Evolutionary conservation across 2,329 filamentous ascomycete genomes (phyloP).

Genomic region (Parastagonospora nodorum): DNA sequence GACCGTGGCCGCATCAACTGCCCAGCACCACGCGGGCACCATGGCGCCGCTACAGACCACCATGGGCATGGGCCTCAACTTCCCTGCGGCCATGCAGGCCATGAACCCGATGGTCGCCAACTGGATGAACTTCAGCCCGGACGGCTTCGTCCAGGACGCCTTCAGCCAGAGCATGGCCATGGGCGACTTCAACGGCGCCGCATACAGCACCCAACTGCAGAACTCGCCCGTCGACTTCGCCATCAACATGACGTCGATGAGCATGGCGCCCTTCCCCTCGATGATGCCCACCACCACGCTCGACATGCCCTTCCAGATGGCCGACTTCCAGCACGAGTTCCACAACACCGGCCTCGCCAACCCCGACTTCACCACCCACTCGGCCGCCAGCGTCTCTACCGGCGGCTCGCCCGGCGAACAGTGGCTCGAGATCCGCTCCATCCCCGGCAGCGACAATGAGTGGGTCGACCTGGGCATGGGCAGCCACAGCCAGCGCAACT

Average conservation of each 20-base stretch:
- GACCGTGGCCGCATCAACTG: conserved; percentile 30
- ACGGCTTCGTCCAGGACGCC: conserved; percentile 35
- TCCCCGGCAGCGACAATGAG: conserved; percentile 84
- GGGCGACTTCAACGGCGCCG: conserved; percentile 43
- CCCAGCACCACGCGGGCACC: background rate
- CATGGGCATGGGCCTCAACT: conserved; percentile 29
- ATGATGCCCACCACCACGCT: conserved; percentile 46
- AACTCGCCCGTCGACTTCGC: conserved; percentile 53
- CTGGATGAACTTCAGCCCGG: conserved; percentile 52
- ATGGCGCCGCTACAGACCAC: background rate
- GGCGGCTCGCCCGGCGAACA: conserved; percentile 74
- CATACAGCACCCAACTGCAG: conserved; percentile 50
- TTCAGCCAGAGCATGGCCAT: conserved; percentile 32
- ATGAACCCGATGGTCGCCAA: conserved; percentile 45
- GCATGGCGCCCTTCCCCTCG: conserved; percentile 50
- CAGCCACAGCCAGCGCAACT: conserved; percentile 57
- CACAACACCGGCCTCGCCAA: conserved; percentile 55
- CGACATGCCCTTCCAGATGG: conserved; percentile 49
- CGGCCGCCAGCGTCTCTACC: conserved; percentile 48
- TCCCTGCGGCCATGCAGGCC: conserved; percentile 40
- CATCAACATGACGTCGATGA: conserved; percentile 51
- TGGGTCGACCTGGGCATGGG: conserved; percentile 70
- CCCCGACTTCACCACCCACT: conserved; percentile 49
- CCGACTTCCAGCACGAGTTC: conserved; percentile 76
- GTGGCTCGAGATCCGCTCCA: conserved; percentile 83